These are phyloP conservation scores for Yarrowia divulgata DNA, from an alignment of 805 yeast genomes.

Conservation along the genomic window DNA sequence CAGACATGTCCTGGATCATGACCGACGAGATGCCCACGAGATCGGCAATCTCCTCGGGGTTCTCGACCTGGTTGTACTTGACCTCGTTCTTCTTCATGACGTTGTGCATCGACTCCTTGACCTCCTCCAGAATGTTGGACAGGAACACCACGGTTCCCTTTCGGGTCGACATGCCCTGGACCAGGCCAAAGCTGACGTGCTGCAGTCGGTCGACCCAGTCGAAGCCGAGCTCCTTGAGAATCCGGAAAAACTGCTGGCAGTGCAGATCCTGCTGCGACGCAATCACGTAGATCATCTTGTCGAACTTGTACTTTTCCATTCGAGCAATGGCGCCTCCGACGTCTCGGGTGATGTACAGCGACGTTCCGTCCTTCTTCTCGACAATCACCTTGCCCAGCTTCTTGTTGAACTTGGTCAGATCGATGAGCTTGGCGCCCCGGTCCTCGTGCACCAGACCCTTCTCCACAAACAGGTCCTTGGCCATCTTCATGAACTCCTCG, in stretches of 20 bases:
- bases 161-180: slow-evolving; percentile 97
- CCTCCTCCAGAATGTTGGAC: slow-evolving; percentile 90
- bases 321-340: slow-evolving; percentile 96
- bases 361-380: slow-evolving; percentile 94
- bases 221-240: slow-evolving; percentile 86
- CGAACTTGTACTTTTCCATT: slow-evolving; percentile 81
- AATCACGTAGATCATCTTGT: slow-evolving; percentile 94
- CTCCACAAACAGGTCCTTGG: slow-evolving; percentile 66
- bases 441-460: slow-evolving; percentile 81
- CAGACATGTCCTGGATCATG: slow-evolving; percentile 98
- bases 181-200: slow-evolving; percentile 97
- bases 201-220: slow-evolving; percentile 82
- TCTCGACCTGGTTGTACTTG: slow-evolving; percentile 89
- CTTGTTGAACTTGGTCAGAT: slow-evolving; percentile 82
- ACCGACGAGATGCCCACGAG: slow-evolving; percentile 95
- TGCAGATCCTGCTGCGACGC: slow-evolving; percentile 97
- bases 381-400: slow-evolving; percentile 92
- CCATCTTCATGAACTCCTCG: slow-evolving; percentile 70
- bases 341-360: slow-evolving; percentile 92
- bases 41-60: slow-evolving; percentile 95
- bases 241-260: slow-evolving; percentile 91
- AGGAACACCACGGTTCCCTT: slow-evolving; percentile 98
- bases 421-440: slow-evolving; percentile 88
- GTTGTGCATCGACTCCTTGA: slow-evolving; percentile 92
- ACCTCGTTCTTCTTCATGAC: slow-evolving; percentile 92